A percentile compares a stretch with the other conserved stretches of the same genome.
Evolutionary conservation across 495 filamentous ascomycete genomes (phyloP).

Genomic region (Parachaetomium inaequale): DNA sequence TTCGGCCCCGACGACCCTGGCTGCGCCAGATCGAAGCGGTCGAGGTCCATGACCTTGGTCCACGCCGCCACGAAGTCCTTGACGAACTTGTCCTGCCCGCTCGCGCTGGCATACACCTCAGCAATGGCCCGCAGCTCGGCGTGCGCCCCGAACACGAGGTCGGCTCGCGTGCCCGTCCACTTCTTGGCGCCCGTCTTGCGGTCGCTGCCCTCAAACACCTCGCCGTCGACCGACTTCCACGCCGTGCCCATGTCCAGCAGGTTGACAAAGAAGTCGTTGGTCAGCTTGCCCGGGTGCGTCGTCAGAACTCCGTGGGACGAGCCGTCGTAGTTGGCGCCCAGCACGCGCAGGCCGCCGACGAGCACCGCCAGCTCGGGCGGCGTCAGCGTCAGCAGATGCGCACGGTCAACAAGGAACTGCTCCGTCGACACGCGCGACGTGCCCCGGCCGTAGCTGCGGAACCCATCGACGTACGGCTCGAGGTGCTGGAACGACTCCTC

Average conservation of each 20-base stretch:
- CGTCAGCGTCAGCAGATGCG: conserved; percentile 62
- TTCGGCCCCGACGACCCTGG: background rate
- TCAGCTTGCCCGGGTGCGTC: conserved; percentile 57
- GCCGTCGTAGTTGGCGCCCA: conserved; percentile 65
- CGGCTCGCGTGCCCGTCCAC: conserved; percentile 64
- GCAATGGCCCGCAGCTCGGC: conserved; percentile 65
- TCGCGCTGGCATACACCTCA: conserved; percentile 59
- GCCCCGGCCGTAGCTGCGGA: conserved; percentile 69
- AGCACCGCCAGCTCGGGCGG: conserved; percentile 65
- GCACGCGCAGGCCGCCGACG: conserved; percentile 61
- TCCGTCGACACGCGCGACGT: conserved; percentile 57
- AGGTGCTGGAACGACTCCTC: conserved; percentile 57
- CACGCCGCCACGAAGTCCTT: conserved; percentile 68
- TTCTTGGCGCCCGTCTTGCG: conserved; percentile 63
- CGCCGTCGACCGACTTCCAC: conserved; percentile 55
- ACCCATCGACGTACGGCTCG: conserved; percentile 61
- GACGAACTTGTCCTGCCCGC: conserved; percentile 57
- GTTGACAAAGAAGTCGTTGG: conserved; percentile 75
- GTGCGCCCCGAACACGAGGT: conserved; percentile 67
- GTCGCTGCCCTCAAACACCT: conserved; percentile 60
- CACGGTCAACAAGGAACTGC: conserved; percentile 64
- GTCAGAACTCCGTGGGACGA: conserved; percentile 62
- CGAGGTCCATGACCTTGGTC: conserved; percentile 68
- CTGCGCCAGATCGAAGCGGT: conserved; percentile 56
- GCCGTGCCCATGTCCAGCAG: conserved; percentile 61